Conservation (phyloP, 78 protist genomes). For the Dictyostelium citrinum region DNA sequence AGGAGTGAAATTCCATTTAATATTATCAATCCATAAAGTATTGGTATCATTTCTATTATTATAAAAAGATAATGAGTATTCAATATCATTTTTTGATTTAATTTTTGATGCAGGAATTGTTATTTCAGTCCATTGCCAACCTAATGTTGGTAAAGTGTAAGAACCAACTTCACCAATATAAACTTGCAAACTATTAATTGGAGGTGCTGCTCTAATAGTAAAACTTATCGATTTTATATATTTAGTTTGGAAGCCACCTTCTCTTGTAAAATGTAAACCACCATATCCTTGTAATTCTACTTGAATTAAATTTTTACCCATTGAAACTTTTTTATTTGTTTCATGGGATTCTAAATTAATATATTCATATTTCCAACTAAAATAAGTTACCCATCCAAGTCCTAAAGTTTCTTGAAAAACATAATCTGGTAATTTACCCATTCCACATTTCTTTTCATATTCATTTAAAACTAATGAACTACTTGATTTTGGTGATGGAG, state of each 20-base stretch:
- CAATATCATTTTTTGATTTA: neutral
- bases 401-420: constrained; percentile 25
- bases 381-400: constrained; percentile 21
- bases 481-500: neutral
- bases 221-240: constrained; percentile 4
- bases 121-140: neutral
- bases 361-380: neutral
- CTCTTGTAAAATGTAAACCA: constrained; percentile 8
- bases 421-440: constrained; percentile 39
- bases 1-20: neutral
- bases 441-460: neutral
- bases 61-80: neutral
- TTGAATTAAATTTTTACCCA: constrained; percentile 4
- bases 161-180: neutral
- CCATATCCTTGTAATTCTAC: neutral
- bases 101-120: neutral
- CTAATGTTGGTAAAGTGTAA: neutral
- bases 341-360: neutral
- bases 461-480: neutral
- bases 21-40: constrained; percentile 5
- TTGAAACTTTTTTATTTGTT: neutral
- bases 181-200: neutral
- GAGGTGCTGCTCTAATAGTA: neutral
- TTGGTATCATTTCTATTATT: neutral
- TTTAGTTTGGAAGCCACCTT: constrained; percentile 57